Evolutionary conservation across 345 rosid species (phyloP).

Genomic region (Gossypium longicalyx): DNA sequence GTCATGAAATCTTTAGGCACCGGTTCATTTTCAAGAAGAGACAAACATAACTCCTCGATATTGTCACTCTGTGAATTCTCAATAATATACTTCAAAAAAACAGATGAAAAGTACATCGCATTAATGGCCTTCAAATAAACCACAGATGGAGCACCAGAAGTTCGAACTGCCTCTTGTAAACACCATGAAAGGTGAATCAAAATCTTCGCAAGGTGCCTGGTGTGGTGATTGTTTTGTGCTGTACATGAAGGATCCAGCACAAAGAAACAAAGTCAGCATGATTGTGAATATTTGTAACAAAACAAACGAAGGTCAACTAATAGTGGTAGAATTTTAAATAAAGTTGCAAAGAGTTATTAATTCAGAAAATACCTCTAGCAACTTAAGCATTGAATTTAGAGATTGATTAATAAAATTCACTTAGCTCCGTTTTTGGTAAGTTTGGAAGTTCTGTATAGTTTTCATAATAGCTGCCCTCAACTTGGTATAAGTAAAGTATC

Average conservation of each 20-base stretch:
- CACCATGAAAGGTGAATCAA: slow-evolving; percentile 75
- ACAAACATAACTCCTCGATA: slow-evolving; percentile 53
- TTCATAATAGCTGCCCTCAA: neutral
- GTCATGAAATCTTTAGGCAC: slow-evolving; percentile 43
- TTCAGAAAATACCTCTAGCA: neutral
- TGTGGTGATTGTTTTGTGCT: slow-evolving; percentile 68
- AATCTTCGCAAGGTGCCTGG: slow-evolving; percentile 86
- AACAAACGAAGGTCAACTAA: neutral
- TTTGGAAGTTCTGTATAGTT: neutral
- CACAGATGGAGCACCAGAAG: slow-evolving; percentile 39
- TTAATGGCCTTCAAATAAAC: slow-evolving; percentile 63
- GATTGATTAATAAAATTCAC: neutral
- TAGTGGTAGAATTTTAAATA: neutral
- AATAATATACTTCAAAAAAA: slow-evolving; percentile 69
- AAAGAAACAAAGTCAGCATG: neutral
- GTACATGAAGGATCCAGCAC: slow-evolving; percentile 23
- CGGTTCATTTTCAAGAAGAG: slow-evolving; percentile 63
- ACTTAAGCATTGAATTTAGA: neutral
- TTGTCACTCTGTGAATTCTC: slow-evolving; percentile 56
- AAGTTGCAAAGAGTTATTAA: neutral
- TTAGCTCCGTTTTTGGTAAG: neutral
- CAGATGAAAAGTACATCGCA: slow-evolving; percentile 70
- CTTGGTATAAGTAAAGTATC: neutral
- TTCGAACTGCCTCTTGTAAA: slow-evolving; percentile 66
- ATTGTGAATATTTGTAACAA: neutral